phyloP scores from a whole-genome alignment of 305 asterid genomes.

The Salvia sclarea region DNA sequence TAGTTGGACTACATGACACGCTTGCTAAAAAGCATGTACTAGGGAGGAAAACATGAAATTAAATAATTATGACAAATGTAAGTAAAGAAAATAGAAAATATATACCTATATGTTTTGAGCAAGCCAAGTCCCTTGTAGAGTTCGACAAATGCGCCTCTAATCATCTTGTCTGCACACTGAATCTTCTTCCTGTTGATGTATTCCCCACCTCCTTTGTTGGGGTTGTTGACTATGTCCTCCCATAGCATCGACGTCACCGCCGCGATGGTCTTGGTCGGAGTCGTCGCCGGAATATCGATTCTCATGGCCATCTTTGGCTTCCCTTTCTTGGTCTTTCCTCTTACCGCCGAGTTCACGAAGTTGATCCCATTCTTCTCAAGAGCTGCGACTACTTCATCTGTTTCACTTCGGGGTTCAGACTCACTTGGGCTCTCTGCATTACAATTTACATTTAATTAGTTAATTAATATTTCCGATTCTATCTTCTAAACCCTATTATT shows the following conservation, averaged over 20 bases:
- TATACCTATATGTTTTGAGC: constrained; percentile 75
- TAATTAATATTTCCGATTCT: too few relatives aligned
- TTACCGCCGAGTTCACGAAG: constrained; percentile 49
- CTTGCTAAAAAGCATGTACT: too few relatives aligned
- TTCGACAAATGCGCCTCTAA: constrained; percentile 84
- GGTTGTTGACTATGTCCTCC: constrained; percentile 81
- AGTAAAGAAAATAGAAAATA: too few relatives aligned
- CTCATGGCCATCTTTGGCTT: constrained; percentile 63
- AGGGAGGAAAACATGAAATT: too few relatives aligned
- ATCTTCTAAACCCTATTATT: too few relatives aligned
- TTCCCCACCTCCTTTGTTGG: constrained; percentile 65
- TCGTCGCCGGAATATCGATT: constrained; percentile 84
- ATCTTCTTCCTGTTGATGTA: constrained; percentile 60
- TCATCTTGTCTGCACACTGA: constrained; percentile 86
- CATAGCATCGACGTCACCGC: constrained; percentile 78
- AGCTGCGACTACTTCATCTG: constrained; percentile 63
- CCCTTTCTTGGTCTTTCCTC: constrained; percentile 53
- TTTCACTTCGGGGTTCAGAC: constrained; percentile 37
- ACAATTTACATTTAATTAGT: too few relatives aligned
- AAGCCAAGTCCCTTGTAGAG: constrained; percentile 83
- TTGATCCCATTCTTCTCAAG: constrained; percentile 65
- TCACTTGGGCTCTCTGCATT: constrained; percentile 30
- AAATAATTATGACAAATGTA: too few relatives aligned
- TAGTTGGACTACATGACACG: too few relatives aligned
- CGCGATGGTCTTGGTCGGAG: constrained; percentile 77